Evolutionary conservation across 495 filamentous ascomycete species (phyloP).

Genomic region (Xylaria intraflava): DNA sequence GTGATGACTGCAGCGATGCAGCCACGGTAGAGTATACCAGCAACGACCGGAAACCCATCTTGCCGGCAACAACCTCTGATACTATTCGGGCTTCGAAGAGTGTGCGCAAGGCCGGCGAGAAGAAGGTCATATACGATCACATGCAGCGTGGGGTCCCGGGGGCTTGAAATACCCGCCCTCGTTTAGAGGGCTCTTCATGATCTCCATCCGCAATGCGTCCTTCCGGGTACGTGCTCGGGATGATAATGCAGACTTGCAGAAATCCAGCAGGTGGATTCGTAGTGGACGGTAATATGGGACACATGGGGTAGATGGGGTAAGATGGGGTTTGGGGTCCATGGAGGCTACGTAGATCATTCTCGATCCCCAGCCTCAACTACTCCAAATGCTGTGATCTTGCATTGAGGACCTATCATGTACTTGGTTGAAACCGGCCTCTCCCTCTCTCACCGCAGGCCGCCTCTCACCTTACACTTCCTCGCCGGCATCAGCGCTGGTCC

Average conservation of each 20-base stretch:
- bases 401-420: too few relatives aligned
- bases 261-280: too few relatives aligned
- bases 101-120: background rate
- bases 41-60: slow-evolving; percentile 19
- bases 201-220: background rate
- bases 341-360: too few relatives aligned
- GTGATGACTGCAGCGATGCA: slow-evolving; percentile 10
- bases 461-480: too few relatives aligned
- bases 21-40: slow-evolving; percentile 14
- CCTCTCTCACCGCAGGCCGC: too few relatives aligned
- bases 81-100: background rate
- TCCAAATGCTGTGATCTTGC: too few relatives aligned
- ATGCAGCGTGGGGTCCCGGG: background rate
- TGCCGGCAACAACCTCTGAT: slow-evolving; percentile 4
- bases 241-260: background rate
- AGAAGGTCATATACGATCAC: background rate
- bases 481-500: too few relatives aligned
- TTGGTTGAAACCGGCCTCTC: too few relatives aligned
- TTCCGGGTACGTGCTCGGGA: slow-evolving; percentile 1
- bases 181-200: background rate
- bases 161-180: background rate
- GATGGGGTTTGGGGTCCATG: too few relatives aligned
- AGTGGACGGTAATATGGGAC: too few relatives aligned
- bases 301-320: background rate
- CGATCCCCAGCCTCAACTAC: too few relatives aligned